phyloP scores from a whole-genome alignment of 2,329 filamentous ascomycete genomes.

The Ceratocystis lukuohia region DNA sequence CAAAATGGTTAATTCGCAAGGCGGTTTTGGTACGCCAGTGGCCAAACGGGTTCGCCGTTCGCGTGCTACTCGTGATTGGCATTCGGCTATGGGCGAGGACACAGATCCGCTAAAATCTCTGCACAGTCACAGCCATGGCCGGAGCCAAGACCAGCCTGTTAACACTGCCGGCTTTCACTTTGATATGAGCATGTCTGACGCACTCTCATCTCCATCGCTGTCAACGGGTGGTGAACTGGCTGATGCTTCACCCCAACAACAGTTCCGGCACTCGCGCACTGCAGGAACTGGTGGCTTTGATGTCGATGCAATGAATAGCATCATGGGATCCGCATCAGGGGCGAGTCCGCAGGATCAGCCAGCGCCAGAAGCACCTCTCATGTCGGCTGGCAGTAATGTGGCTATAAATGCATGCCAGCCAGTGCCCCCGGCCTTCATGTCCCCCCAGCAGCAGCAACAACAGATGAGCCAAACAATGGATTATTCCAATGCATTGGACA shows the following conservation, averaged over 20 bases:
- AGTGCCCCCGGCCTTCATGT: not conserved
- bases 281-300: constrained; percentile 3
- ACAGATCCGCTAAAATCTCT: constrained; percentile 19
- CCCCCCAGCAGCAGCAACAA: not conserved
- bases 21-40: constrained; percentile 51
- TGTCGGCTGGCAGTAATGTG: not conserved
- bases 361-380: not conserved
- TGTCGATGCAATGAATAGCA: not conserved
- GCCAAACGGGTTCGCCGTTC: constrained; percentile 25
- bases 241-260: constrained; percentile 26
- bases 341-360: not conserved
- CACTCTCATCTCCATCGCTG: constrained; percentile 31
- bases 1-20: constrained; percentile 82
- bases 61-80: constrained; percentile 24
- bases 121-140: constrained; percentile 8
- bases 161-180: constrained; percentile 22
- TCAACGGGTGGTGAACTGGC: constrained; percentile 28
- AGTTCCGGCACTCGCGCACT: constrained; percentile 24
- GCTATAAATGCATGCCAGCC: not conserved
- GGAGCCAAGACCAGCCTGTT: not conserved
- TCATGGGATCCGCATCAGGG: not conserved
- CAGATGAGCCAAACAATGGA: constrained; percentile 24
- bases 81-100: constrained; percentile 23
- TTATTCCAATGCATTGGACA: constrained; percentile 37
- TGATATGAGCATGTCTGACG: constrained; percentile 30